Base-by-base conservation (phyloP, 345 rosid species). In the Pelargonium nanum region DNA sequence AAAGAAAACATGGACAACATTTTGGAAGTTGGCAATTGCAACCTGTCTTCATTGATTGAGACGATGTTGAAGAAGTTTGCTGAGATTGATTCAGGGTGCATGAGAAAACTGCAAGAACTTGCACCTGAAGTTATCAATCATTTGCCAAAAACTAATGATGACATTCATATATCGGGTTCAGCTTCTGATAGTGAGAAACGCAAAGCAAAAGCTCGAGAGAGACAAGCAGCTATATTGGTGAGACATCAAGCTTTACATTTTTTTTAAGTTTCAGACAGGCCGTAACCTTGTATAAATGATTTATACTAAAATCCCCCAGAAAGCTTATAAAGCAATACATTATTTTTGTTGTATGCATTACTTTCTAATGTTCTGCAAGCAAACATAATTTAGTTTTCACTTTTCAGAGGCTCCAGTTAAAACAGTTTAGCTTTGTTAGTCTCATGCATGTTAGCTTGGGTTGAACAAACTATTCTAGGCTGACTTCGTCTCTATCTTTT, bases 171-270 rank as follows among this genome's bases (percentile, higher is more conserved):
- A 24, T 50, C 73, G 44, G 72, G 66, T 48, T 72, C 80, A 55
- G 61, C 64, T 55, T 80, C 90, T 67, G 83, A 85, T 55, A 72
- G 65, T 64, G 91, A 89, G 71, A 84, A 65, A 71, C 96, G 82
- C 72, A 89, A 87, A 80, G 92, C 88, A 19, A 84, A 80, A 74
- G 97, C 97, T 64, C 84, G 90, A 23, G 86, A 89, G 74, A 83
- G 87, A 67, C 97, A 93, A 74, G 97, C 87, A 63, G 88, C 86
- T 44, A 70, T 89, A 59, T 26, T 89, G 96, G 99, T 93, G 72
- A 72, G 94, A 66, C 65, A 44, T 61, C 61, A 55, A n/a, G 70
- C 57, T 57, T 15, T 21, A 9, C 57, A 9, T 26, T 19, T 55
- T 22, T 26, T 6, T 57, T n/a, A n/a, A n/a, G n/a, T n/a, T n/a